Percentiles rank a stretch among this genome's conserved stretches.
phyloP scores from a whole-genome alignment of 1,284 basidiomycete species.

The Fomitiporia mediterranea region DNA sequence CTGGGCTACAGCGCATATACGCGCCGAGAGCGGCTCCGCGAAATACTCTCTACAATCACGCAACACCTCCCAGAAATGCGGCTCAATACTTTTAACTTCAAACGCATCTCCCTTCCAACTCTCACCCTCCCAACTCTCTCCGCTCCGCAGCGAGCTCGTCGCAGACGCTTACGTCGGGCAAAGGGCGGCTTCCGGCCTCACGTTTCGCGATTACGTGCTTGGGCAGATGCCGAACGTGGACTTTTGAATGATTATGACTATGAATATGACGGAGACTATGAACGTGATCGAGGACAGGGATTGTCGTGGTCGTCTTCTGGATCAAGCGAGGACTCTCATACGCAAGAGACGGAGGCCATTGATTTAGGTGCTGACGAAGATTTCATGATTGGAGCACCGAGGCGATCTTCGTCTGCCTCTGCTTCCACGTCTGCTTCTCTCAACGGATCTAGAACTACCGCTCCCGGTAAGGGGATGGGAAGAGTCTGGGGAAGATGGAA shows the following conservation, averaged over 20 bases:
- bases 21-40: background rate
- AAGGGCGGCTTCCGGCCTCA: conserved; percentile 7
- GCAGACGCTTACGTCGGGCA: background rate
- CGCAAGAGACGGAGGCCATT: background rate
- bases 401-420: background rate
- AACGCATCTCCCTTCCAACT: background rate
- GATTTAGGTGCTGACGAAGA: conserved; percentile 6
- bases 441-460: background rate
- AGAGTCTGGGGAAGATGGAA: background rate
- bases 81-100: background rate
- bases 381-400: conserved; percentile 9
- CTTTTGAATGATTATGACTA: background rate
- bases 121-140: background rate
- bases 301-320: background rate
- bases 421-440: background rate
- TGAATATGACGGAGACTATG: background rate
- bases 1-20: background rate
- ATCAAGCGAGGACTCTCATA: background rate
- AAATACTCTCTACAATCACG: background rate
- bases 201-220: background rate
- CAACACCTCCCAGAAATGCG: background rate
- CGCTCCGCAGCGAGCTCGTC: background rate
- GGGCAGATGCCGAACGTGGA: background rate
- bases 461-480: background rate
- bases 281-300: background rate